phyloP scores from a whole-genome alignment of 805 yeast species.

The Nakazawaea wyomingensis region DNA sequence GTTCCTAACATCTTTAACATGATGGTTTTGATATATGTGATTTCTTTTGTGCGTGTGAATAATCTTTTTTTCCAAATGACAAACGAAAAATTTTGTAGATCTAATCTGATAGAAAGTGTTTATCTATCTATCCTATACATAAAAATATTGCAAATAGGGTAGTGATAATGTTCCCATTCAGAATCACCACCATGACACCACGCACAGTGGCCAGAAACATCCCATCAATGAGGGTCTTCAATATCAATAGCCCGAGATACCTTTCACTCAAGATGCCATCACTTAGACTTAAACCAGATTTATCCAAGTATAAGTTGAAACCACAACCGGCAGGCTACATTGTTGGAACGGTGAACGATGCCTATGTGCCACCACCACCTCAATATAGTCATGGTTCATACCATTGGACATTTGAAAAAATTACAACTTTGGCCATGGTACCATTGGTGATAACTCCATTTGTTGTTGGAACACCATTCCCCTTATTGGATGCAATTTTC shows the following conservation, averaged over 20 bases:
- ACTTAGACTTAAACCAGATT: background rate
- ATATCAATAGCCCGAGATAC: background rate
- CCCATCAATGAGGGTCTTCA: background rate
- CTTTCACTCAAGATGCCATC: constrained; percentile 3
- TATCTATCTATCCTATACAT: no score
- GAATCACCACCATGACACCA: no score
- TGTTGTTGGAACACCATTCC: constrained; percentile 47
- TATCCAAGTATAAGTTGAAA: constrained; percentile 6
- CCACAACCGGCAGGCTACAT: constrained; percentile 73
- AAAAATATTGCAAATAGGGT: background rate
- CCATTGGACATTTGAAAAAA: constrained; percentile 71
- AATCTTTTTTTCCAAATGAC: background rate
- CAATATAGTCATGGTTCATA: constrained; percentile 58
- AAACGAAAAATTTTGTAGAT: constrained; percentile 7
- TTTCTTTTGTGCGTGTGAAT: no score
- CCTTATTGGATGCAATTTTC: constrained; percentile 51
- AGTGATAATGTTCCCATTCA: no score
- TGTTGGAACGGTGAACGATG: constrained; percentile 69
- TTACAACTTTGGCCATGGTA: constrained; percentile 52
- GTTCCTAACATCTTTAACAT: no score
- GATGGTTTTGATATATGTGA: no score
- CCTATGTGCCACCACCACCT: constrained; percentile 56
- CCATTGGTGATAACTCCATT: constrained; percentile 64
- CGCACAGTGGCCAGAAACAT: no score
- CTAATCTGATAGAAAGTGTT: background rate